Evolutionary conservation across 2,329 filamentous ascomycete genomes (phyloP), one percentile per base, ranked within the genome.

Genomic region (Aspergillus brunneoviolaceus): DNA sequence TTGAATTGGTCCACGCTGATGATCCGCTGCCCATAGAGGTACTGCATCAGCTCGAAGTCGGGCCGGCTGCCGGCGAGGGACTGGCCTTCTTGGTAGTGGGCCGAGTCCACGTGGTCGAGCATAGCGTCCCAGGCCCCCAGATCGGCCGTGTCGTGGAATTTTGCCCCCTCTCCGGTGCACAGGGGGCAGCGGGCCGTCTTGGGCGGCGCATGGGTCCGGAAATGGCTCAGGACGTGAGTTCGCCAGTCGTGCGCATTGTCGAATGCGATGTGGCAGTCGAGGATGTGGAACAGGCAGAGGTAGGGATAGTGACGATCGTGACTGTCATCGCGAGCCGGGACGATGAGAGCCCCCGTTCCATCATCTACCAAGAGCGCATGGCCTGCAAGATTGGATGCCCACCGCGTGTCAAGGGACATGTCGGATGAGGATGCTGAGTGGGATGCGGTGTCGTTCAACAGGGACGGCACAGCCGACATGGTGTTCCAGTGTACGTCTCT

Each of bases 31-130:
- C 71, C 71, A 61, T 77, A 80, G 58, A 81, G 72, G 66, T 79
- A 79, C 55, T 74, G 75, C 77, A 80, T 79, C 14, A 80, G 67
- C 60, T 76, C 74, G 51, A 80, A 79, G 61, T 79, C 77, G 6
- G 77, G 73, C 49, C 74, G 70, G 51, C 74, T 76, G 5, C 73
- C 72, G 2, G 76, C 74, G 9, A 80, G 70, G 21, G 74, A 73
- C 45, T 80, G 73, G 16, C 78, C 78, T 10, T 69, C 66, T 42
- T 74, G 72, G 55, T 77, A 79, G 64, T 81, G 79, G 16, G 68
- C 69, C 54, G 68, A 65, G 14, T 72, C 75, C 59, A 80, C 72
- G 59, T 81, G 79, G 23, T 75, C 71, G 39, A 81, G 70, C 74
- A 80, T 72, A 27, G 65, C 68, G 57, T 76, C 69, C 79, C 79